phyloP scores from a whole-genome alignment of 129 eudicot species.

The Chrysanthemum seticuspe region DNA sequence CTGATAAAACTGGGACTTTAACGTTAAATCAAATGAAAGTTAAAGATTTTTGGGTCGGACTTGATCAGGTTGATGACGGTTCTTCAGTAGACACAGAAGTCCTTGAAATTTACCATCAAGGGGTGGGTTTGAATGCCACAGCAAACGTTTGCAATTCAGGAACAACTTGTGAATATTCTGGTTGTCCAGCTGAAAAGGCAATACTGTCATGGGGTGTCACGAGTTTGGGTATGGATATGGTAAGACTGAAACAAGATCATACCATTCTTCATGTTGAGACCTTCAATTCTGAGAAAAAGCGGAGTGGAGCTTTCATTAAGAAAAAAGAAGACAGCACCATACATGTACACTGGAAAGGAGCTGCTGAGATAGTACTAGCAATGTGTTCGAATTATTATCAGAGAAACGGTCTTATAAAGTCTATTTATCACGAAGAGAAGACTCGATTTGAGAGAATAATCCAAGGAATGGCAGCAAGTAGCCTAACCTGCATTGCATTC shows the following conservation, averaged over 20 bases:
- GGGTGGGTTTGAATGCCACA: background rate
- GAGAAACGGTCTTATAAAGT: background rate
- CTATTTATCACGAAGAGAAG: background rate
- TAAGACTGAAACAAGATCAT: background rate
- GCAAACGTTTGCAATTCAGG: background rate
- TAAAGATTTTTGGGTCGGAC: background rate
- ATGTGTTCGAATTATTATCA: conserved; percentile 3
- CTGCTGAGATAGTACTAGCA: conserved; percentile 4
- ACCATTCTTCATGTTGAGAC: background rate
- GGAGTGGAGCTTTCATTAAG: background rate
- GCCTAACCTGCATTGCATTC: background rate
- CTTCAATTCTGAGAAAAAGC: background rate
- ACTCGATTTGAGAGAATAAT: background rate
- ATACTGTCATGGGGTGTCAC: background rate
- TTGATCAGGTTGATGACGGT: background rate
- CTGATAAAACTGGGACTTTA: background rate
- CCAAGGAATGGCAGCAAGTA: conserved; percentile 5
- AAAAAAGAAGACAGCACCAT: background rate
- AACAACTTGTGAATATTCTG: background rate
- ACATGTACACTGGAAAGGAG: conserved; percentile 3
- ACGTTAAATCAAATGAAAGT: background rate
- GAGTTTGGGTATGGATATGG: background rate
- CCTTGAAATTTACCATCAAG: background rate
- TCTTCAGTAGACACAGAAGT: background rate
- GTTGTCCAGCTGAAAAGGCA: background rate